Percentiles rank a stretch among this genome's conserved stretches.
Evolutionary conservation across 2,329 filamentous ascomycete species (phyloP).

Genomic region (Pezicula neosporulosa): DNA sequence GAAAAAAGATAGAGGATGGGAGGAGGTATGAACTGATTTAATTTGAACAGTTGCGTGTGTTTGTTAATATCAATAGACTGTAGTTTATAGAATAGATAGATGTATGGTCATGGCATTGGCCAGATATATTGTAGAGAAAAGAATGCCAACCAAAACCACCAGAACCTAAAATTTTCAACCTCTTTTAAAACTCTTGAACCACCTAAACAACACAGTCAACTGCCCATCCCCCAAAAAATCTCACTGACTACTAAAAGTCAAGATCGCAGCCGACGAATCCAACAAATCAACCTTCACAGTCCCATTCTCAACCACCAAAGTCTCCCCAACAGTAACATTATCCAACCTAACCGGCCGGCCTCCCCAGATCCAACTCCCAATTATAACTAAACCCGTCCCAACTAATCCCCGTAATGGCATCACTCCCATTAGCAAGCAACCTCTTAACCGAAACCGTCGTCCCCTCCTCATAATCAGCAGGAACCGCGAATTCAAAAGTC

Average conservation of each 20-base stretch:
- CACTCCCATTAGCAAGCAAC: constrained; percentile 57
- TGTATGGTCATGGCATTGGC: no score
- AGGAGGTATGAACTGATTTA: neutral
- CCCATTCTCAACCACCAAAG: constrained; percentile 32
- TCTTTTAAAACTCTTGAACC: no score
- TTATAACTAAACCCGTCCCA: constrained; percentile 62
- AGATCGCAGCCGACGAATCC: constrained; percentile 36
- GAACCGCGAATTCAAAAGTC: constrained; percentile 40
- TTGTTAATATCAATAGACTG: no score
- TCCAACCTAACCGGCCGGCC: constrained; percentile 48
- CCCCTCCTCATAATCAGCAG: constrained; percentile 12
- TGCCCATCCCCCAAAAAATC: no score
- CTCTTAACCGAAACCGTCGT: constrained; percentile 40
- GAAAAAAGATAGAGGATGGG: neutral
- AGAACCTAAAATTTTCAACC: no score
- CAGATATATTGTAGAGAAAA: no score
- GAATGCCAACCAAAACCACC: no score
- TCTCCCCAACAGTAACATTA: constrained; percentile 54
- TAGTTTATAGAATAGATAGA: no score
- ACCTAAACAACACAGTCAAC: no score
- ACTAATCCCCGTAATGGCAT: constrained; percentile 58
- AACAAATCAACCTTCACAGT: constrained; percentile 33
- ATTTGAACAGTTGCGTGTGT: no score
- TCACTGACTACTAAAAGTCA: constrained; percentile 11
- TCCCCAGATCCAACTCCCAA: constrained; percentile 51